Conservation (phyloP, 257 asterid genomes). For the Nicotiana obtusifolia region DNA sequence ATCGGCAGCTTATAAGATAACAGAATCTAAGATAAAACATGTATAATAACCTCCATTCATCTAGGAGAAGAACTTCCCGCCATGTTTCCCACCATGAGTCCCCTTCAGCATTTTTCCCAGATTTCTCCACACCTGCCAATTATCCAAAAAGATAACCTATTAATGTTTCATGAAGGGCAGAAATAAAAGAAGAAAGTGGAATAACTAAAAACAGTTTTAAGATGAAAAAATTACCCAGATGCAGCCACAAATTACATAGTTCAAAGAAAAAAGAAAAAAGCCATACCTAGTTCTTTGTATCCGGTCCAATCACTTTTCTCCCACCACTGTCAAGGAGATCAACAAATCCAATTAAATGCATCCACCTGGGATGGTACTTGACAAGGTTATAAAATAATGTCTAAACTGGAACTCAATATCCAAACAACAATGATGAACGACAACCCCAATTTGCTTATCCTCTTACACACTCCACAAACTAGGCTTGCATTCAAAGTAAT, state of each 20-base stretch:
- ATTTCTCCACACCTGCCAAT: constrained; percentile 85
- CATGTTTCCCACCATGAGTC: constrained; percentile 99
- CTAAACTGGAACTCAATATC: neutral
- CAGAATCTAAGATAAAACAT: constrained; percentile 5
- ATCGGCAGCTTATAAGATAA: neutral
- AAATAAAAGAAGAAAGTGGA: neutral
- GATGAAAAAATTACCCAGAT: neutral
- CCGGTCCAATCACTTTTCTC: constrained; percentile 99
- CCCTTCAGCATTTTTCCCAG: constrained; percentile 90
- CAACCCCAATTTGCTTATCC: neutral
- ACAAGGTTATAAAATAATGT: constrained; percentile 47
- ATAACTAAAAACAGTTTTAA: neutral
- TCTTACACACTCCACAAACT: neutral
- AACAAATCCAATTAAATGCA: constrained; percentile 97
- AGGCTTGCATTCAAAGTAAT: neutral
- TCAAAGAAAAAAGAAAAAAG: neutral
- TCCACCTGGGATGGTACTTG: constrained; percentile 89
- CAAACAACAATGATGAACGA: neutral
- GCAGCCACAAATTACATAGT: neutral
- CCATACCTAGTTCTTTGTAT: constrained; percentile 93
- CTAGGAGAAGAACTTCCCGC: constrained; percentile 96
- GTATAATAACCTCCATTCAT: constrained; percentile 83
- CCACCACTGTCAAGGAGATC: constrained; percentile 99
- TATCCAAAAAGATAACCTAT: constrained; percentile 15
- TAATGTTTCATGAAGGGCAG: constrained; percentile 17